A percentile compares a stretch with the other conserved stretches of the same genome.
Evolutionary conservation across 2,329 filamentous ascomycete species (phyloP).

Genomic region (Lasiodiplodia sp.): DNA sequence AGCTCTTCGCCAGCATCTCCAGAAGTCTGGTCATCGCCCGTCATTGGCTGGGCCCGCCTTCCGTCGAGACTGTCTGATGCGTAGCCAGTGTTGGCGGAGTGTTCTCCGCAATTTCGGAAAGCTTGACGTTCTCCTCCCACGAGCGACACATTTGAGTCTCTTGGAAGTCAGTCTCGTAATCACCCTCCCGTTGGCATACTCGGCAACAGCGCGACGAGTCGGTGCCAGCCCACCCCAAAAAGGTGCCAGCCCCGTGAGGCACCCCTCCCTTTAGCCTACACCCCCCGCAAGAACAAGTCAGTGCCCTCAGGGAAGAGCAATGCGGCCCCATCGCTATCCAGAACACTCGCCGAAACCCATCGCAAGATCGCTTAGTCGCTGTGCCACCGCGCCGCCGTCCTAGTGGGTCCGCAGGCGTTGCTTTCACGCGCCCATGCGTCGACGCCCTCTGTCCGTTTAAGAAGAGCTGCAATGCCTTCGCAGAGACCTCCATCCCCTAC

Average conservation of each 20-base stretch:
- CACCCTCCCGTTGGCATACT: too few species aligned
- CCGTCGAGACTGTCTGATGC: background rate
- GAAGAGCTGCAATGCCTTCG: background rate
- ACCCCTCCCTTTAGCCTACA: background rate
- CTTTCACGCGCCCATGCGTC: background rate
- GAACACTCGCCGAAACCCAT: background rate
- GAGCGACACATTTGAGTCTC: too few species aligned
- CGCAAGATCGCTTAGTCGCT: background rate
- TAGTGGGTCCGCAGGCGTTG: slow-evolving; percentile 4
- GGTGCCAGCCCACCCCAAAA: too few species aligned
- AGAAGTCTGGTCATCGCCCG: background rate
- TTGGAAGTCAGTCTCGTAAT: too few species aligned
- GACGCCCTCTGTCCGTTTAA: background rate
- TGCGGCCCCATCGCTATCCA: background rate
- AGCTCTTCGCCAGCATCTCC: background rate
- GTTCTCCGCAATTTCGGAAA: too few species aligned
- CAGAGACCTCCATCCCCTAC: too few species aligned
- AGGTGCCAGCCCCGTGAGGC: too few species aligned
- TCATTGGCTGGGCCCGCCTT: background rate
- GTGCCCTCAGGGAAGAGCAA: background rate
- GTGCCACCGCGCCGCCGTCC: slow-evolving; percentile 1
- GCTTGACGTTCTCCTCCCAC: too few species aligned
- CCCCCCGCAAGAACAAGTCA: background rate
- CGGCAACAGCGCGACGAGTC: too few species aligned
- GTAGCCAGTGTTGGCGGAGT: background rate